phyloP scores from a whole-genome alignment of 768 basidiomycete species.

The Panus rudis region DNA sequence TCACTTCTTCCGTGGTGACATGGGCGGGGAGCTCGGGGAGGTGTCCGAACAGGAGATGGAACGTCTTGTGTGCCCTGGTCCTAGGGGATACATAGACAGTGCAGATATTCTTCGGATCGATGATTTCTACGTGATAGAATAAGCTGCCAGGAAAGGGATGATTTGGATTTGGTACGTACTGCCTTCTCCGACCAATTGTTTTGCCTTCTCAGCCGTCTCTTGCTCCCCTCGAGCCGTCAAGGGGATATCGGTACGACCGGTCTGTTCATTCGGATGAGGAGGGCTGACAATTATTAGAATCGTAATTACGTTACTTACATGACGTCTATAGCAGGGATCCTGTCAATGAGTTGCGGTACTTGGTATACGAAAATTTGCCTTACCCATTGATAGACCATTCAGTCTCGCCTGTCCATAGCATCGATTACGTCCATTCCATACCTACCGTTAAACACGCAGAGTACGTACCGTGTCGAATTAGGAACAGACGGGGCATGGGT shows the following conservation, averaged over 20 bases:
- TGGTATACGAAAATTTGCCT: slow-evolving; percentile 18
- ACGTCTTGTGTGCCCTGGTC: slow-evolving; percentile 77
- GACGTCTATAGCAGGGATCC: slow-evolving; percentile 44
- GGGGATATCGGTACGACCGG: slow-evolving; percentile 83
- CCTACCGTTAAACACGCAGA: not conserved
- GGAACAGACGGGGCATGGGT: slow-evolving; percentile 43
- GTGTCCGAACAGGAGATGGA: slow-evolving; percentile 67
- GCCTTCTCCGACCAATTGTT: slow-evolving; percentile 65
- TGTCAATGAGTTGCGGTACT: not conserved
- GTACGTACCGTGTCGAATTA: slow-evolving; percentile 43
- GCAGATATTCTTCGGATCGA: slow-evolving; percentile 75
- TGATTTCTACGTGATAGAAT: slow-evolving; percentile 39
- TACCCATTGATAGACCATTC: slow-evolving; percentile 90
- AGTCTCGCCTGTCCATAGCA: slow-evolving; percentile 63
- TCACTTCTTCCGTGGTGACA: slow-evolving; percentile 54
- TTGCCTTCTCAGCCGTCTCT: slow-evolving; percentile 59
- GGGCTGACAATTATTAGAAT: not conserved
- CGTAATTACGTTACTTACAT: slow-evolving; percentile 34
- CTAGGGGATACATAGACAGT: slow-evolving; percentile 84
- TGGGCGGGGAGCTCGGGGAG: slow-evolving; percentile 41
- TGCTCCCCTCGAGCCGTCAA: slow-evolving; percentile 71
- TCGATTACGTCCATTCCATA: too few species aligned
- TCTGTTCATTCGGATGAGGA: slow-evolving; percentile 39
- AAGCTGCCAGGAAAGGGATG: not conserved
- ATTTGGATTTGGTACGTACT: slow-evolving; percentile 40